These are phyloP conservation scores for Helenozyma baotianmanensis DNA, from an alignment of 805 yeast species.

Conservation along the genomic window DNA sequence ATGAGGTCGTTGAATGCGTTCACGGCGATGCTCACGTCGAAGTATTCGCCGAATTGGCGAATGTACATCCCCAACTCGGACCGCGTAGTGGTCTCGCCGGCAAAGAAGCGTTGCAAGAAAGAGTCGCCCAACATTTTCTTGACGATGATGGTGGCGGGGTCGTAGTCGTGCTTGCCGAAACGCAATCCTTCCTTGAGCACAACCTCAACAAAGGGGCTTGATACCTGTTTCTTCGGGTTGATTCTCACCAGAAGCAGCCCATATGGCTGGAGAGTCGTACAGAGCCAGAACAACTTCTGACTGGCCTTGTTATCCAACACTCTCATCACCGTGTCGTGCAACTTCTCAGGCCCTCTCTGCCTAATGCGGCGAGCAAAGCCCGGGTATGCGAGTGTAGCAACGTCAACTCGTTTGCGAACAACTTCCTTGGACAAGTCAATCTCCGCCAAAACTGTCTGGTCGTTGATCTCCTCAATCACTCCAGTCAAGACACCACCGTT, in stretches of 20 bases:
- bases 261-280: conserved; percentile 50
- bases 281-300: conserved; percentile 41
- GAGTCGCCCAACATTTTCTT: conserved; percentile 8
- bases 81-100: conserved; percentile 28
- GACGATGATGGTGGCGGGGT: conserved; percentile 44
- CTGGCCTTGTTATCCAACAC: conserved; percentile 7
- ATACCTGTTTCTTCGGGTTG: conserved; percentile 29
- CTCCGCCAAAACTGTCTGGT: conserved; percentile 10
- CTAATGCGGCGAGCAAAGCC: conserved; percentile 9
- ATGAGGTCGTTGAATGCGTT: conserved; percentile 29
- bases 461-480: conserved; percentile 16
- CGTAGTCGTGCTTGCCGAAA: conserved; percentile 54
- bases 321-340: conserved; percentile 1
- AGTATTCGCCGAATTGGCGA: conserved; percentile 48
- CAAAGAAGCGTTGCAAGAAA: conserved; percentile 17
- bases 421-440: conserved; percentile 12
- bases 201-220: conserved; percentile 37
- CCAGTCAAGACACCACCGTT: conserved; percentile 22
- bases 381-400: conserved; percentile 20
- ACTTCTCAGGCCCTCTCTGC: neutral
- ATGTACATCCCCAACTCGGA: conserved; percentile 60
- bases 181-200: conserved; percentile 69
- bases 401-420: conserved; percentile 16
- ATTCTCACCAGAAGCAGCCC: conserved; percentile 29
- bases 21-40: conserved; percentile 41